Conservation (phyloP, 1,284 basidiomycete species). For the Coniferiporia sulphurascens region DNA sequence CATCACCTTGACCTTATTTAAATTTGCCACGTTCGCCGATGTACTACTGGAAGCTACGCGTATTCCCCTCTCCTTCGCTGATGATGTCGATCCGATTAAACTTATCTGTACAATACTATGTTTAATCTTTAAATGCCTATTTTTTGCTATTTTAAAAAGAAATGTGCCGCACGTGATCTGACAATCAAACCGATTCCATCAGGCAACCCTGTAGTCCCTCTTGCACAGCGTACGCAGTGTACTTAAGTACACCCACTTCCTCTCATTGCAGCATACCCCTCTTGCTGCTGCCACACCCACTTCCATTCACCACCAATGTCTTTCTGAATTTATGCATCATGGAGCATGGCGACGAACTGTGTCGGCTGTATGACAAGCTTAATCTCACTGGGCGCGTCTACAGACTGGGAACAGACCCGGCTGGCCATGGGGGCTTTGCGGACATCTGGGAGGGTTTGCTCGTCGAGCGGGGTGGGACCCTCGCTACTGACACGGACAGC, state of each 20-base stretch:
- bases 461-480: not conserved
- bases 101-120: not conserved
- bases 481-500: not conserved
- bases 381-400: not conserved
- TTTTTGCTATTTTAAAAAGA: not conserved
- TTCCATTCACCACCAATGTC: not conserved
- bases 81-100: not conserved
- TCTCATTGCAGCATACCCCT: not conserved
- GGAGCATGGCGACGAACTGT: not conserved
- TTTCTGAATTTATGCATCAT: not conserved
- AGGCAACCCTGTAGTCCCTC: not conserved
- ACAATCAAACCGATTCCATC: not conserved
- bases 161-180: not conserved
- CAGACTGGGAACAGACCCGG: not conserved
- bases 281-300: not conserved
- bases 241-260: not conserved
- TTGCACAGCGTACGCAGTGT: not conserved
- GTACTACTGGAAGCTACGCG: not conserved
- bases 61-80: too few relatives aligned
- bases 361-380: not conserved
- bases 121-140: not conserved
- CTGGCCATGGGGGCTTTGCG: not conserved
- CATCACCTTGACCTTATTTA: conserved; percentile 14
- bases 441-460: not conserved
- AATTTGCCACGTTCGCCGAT: not conserved